Base-by-base conservation (phyloP, 352 stramenopile species). In the Paralagenidium karlingii region DNA sequence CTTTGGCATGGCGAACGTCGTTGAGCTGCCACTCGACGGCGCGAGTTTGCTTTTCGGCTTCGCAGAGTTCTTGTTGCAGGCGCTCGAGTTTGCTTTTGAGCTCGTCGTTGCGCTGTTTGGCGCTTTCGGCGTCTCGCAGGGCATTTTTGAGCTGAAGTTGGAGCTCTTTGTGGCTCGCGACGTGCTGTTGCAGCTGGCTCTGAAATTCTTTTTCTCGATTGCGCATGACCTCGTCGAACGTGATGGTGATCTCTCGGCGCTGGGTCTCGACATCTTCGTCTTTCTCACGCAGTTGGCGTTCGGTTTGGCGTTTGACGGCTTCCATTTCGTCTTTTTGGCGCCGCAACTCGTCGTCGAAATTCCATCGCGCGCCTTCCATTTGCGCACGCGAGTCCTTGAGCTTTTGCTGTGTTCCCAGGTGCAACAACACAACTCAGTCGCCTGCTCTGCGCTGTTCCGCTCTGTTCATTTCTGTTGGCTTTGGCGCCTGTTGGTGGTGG, bases 221-320 rank as follows among this genome's bases (percentile, higher is more conserved):
- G 11, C 76, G 60, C 61, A 82, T 66, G 18, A 80, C 44, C n/a
- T 88, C 74, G 49, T 91, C 78, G 36, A 87, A 83, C 11, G 73
- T 74, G 34, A 77, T 55, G 15, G 58, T 80, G 26, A 83, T 55
- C 34, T 90, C 79, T 38, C 71, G 62, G 2, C 77, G 69, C 38
- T 89, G 63, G 1, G 54, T 67, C 34, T 90, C 73, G 16, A 84
- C 34, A 16, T 87, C 70, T n/a, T 90, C 74, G 7, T 90, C 67
- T 34, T 88, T 74, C 19, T 90, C 75, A 11, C 73, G 58, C 32
- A 91, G 13, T 22, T 68, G 47, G 1, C 65, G 47, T 24, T 88
- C 74, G 21, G 53, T 45, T 20, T 63, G 66, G 25, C 70, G 58
- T 48, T 65, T 66, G 16, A 38, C 43, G 7, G 57, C 49, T 46